phyloP scores from a whole-genome alignment of 2,329 filamentous ascomycete genomes.

The Leptographium procerum region DNA sequence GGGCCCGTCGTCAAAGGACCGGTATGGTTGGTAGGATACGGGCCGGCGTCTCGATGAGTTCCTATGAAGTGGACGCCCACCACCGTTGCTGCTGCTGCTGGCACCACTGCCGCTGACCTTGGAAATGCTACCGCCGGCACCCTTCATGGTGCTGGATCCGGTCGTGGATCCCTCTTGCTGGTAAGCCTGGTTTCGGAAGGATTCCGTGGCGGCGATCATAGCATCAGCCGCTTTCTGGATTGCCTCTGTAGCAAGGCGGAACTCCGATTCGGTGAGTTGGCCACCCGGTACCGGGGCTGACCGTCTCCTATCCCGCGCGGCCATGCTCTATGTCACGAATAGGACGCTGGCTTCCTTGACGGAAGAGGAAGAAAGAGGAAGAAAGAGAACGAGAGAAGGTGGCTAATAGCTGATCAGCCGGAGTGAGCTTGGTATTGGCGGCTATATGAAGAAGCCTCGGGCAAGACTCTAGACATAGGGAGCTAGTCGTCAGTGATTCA shows the following conservation, averaged over 20 bases:
- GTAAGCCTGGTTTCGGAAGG: conserved; percentile 16
- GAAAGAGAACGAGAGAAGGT: background rate
- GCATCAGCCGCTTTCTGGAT: conserved; percentile 20
- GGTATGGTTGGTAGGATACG: conserved; percentile 12
- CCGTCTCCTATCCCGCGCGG: conserved; percentile 5
- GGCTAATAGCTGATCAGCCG: background rate
- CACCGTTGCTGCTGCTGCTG: background rate
- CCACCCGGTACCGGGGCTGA: conserved; percentile 8
- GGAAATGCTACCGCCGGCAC: background rate
- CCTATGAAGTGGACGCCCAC: background rate
- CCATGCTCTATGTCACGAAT: background rate
- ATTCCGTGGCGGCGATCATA: conserved; percentile 19
- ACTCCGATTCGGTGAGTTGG: conserved; percentile 9
- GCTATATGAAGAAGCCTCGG: background rate
- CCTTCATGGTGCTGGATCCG: background rate
- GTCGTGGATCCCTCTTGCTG: conserved; percentile 2
- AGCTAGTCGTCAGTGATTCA: background rate
- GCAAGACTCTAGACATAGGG: background rate
- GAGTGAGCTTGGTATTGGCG: background rate
- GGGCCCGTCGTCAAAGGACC: background rate
- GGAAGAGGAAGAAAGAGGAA: no score
- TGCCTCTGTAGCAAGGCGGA: conserved; percentile 17
- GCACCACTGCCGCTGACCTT: background rate
- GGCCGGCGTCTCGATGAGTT: conserved; percentile 4
- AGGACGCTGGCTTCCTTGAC: background rate